phyloP scores from a whole-genome alignment of 306 rosid species.

The Rubus idaeus region DNA sequence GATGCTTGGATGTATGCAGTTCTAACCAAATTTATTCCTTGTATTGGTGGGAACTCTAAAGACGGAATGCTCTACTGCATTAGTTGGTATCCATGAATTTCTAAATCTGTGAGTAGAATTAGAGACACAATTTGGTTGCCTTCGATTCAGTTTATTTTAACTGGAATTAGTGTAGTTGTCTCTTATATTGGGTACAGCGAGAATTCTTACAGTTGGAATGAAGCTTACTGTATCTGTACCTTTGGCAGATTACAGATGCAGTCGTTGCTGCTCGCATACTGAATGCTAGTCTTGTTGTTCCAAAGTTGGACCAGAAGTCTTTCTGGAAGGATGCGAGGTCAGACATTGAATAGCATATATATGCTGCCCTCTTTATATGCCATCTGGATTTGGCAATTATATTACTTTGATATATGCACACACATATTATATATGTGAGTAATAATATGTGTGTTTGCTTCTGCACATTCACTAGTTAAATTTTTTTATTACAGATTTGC shows the following conservation, averaged over 20 bases:
- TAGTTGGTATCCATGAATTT: conserved; percentile 4
- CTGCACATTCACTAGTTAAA: conserved; percentile 2
- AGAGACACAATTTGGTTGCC: conserved; percentile 1
- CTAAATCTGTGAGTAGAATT: background rate
- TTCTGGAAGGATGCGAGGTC: conserved; percentile 98
- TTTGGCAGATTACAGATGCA: conserved; percentile 90
- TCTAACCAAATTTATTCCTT: conserved; percentile 1
- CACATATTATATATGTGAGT: background rate
- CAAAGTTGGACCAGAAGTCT: conserved; percentile 89
- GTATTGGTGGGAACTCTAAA: conserved; percentile 10
- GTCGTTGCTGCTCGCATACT: conserved; percentile 94
- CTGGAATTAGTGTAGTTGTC: background rate
- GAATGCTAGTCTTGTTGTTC: conserved; percentile 94
- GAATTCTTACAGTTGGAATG: conserved; percentile 9
- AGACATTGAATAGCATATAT: conserved; percentile 28
- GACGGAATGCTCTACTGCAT: background rate
- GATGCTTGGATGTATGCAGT: conserved; percentile 11
- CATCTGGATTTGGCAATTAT: conserved; percentile 11
- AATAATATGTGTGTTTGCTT: background rate
- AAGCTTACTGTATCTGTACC: conserved; percentile 28
- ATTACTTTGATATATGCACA: background rate
- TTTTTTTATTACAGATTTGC: conserved; percentile 3
- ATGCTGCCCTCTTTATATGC: conserved; percentile 11
- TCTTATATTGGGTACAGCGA: background rate
- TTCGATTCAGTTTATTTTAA: background rate